A percentile compares a stretch with the other conserved stretches of the same genome.
Evolutionary conservation across 2,329 filamentous ascomycete genomes (phyloP).

Genomic region (Metarhizium humberi): DNA sequence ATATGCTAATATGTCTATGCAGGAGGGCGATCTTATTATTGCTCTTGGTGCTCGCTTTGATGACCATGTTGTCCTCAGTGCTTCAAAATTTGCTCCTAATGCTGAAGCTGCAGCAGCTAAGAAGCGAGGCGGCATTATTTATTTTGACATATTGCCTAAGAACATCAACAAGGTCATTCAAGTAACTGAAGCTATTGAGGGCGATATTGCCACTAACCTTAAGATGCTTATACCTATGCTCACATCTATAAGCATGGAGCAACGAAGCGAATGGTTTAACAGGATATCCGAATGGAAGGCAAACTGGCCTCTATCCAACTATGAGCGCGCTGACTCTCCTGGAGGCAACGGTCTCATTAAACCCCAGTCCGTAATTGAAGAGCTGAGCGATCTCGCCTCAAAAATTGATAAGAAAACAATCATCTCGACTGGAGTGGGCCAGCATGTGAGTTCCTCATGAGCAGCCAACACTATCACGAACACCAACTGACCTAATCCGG

Average conservation of each 20-base stretch:
- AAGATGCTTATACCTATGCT: conserved; percentile 65
- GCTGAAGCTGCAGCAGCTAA: conserved; percentile 79
- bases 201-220: conserved; percentile 78
- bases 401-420: conserved; percentile 75
- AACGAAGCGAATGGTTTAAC: conserved; percentile 76
- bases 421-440: conserved; percentile 89
- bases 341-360: conserved; percentile 69
- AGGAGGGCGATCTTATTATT: conserved; percentile 92
- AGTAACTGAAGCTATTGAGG: conserved; percentile 90
- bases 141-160: conserved; percentile 99
- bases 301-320: conserved; percentile 76
- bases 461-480: background rate
- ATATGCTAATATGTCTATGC: conserved; percentile 98
- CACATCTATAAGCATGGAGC: conserved; percentile 47
- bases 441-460: conserved; percentile 42
- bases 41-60: conserved; percentile 91
- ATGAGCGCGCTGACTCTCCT: conserved; percentile 58
- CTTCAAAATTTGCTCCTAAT: conserved; percentile 80
- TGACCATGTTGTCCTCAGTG: conserved; percentile 78
- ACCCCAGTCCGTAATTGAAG: conserved; percentile 86
- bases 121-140: conserved; percentile 84
- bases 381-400: conserved; percentile 72
- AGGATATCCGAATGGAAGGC: conserved; percentile 88
- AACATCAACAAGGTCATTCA: conserved; percentile 99
- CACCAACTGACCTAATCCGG: conserved; percentile 50